These are phyloP conservation scores for Peniophora sp. DNA, from an alignment of 1,284 basidiomycete genomes.

Conservation along the genomic window DNA sequence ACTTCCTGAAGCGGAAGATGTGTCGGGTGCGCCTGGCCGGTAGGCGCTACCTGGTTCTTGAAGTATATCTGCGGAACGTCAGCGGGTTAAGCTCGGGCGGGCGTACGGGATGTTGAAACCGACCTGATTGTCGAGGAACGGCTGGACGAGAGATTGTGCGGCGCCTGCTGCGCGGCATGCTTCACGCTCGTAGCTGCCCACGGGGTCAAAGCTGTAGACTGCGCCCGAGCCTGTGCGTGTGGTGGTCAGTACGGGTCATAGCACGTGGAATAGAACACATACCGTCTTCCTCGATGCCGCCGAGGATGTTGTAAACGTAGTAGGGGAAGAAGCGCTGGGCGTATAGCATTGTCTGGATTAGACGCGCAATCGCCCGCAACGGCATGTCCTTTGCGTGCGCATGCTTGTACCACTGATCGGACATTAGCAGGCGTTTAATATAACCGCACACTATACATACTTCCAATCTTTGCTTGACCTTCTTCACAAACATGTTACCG, in stretches of 20 bases:
- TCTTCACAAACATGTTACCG: slow-evolving; percentile 93
- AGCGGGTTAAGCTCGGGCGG: slow-evolving; percentile 12
- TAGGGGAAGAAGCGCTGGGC: slow-evolving; percentile 92
- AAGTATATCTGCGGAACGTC: slow-evolving; percentile 73
- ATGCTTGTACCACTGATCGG: slow-evolving; percentile 83
- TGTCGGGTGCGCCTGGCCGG: slow-evolving; percentile 61
- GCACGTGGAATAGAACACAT: slow-evolving; percentile 22
- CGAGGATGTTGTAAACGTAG: slow-evolving; percentile 93
- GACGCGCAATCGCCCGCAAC: slow-evolving; percentile 82
- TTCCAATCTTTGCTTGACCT: slow-evolving; percentile 87
- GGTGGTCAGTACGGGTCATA: slow-evolving; percentile 1
- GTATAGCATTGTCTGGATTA: slow-evolving; percentile 96
- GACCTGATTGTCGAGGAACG: slow-evolving; percentile 95
- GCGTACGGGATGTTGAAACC: slow-evolving; percentile 16
- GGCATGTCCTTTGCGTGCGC: slow-evolving; percentile 93
- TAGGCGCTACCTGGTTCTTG: slow-evolving; percentile 79
- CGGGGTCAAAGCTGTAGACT: slow-evolving; percentile 95
- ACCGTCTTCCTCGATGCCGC: slow-evolving; percentile 93
- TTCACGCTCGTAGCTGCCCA: slow-evolving; percentile 93
- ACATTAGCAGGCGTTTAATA: slow-evolving; percentile 2
- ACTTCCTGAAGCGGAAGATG: slow-evolving; percentile 80
- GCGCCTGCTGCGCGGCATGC: slow-evolving; percentile 91
- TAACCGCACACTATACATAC: slow-evolving; percentile 31
- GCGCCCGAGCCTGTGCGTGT: slow-evolving; percentile 70
- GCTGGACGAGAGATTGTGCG: slow-evolving; percentile 85